Evolutionary conservation across 352 stramenopile species (phyloP).

Genomic region (Pythium insidiosum): DNA sequence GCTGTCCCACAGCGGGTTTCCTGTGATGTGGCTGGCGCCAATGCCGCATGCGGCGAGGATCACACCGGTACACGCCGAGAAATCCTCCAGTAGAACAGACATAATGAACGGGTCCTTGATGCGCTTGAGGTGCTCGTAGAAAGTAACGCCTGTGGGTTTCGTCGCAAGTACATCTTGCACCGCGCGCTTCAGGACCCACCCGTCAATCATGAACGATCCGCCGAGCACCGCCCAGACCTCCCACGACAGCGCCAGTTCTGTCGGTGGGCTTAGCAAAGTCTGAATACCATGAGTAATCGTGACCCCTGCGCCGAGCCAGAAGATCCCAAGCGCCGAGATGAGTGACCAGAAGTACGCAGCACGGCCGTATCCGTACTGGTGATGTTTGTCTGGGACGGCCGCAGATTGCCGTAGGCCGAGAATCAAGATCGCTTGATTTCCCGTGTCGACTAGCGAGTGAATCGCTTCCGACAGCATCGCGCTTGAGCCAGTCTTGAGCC

Average conservation of each 20-base stretch:
- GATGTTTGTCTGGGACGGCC: slow-evolving; percentile 87
- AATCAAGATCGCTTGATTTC: slow-evolving; percentile 93
- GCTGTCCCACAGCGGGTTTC: slow-evolving; percentile 93
- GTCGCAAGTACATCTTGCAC: slow-evolving; percentile 75
- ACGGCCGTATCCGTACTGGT: slow-evolving; percentile 97
- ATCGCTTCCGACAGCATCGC: slow-evolving; percentile 97
- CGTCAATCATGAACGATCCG: slow-evolving; percentile 94
- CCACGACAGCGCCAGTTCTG: slow-evolving; percentile 63
- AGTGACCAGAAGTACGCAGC: slow-evolving; percentile 98
- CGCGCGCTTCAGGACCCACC: slow-evolving; percentile 92
- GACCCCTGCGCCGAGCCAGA: slow-evolving; percentile 95
- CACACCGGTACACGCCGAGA: slow-evolving; percentile 94
- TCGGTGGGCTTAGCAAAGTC: slow-evolving; percentile 66
- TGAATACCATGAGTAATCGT: slow-evolving; percentile 90
- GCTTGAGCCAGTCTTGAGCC: slow-evolving; percentile 90
- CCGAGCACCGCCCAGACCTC: slow-evolving; percentile 95
- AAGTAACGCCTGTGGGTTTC: slow-evolving; percentile 64
- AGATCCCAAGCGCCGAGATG: slow-evolving; percentile 97
- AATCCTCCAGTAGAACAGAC: slow-evolving; percentile 96
- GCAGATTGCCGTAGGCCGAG: slow-evolving; percentile 76
- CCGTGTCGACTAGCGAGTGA: slow-evolving; percentile 95
- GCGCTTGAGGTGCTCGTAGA: slow-evolving; percentile 57
- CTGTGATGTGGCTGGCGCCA: slow-evolving; percentile 85
- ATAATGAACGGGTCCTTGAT: slow-evolving; percentile 96
- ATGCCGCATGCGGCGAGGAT: slow-evolving; percentile 95